Evolutionary conservation across 2,329 filamentous ascomycete genomes (phyloP).

Genomic region (Cytospora chrysosperma): DNA sequence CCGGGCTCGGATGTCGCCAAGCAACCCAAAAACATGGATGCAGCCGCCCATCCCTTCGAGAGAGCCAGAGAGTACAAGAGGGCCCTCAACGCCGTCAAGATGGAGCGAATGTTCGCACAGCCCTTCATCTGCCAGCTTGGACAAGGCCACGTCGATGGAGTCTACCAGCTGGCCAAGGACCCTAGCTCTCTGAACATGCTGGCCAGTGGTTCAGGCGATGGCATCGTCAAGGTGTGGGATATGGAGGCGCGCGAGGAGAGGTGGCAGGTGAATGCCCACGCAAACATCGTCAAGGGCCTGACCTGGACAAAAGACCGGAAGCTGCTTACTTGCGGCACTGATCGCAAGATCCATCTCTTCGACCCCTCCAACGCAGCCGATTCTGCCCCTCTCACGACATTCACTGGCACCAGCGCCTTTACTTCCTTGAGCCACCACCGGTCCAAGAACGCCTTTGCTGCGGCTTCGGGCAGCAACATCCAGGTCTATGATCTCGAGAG

Average conservation of each 20-base stretch:
- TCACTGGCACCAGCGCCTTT: conserved; percentile 78
- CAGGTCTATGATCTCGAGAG: conserved; percentile 86
- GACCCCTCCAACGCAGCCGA: conserved; percentile 73
- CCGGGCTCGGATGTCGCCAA: conserved; percentile 33
- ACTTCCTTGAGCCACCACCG: conserved; percentile 83
- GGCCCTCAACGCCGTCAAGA: conserved; percentile 74
- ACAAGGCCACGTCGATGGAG: conserved; percentile 87
- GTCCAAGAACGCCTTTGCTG: conserved; percentile 74
- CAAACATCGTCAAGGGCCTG: conserved; percentile 89
- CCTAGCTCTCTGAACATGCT: conserved; percentile 70
- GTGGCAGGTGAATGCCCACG: conserved; percentile 77
- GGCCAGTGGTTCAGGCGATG: conserved; percentile 85
- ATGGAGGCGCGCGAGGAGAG: conserved; percentile 69
- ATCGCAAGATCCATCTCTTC: conserved; percentile 85
- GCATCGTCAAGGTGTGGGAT: conserved; percentile 73
- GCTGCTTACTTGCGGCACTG: conserved; percentile 81
- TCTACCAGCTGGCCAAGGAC: conserved; percentile 79
- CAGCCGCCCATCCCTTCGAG: conserved; percentile 86
- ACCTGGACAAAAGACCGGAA: conserved; percentile 86
- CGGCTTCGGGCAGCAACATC: conserved; percentile 67
- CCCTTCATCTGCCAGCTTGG: conserved; percentile 83
- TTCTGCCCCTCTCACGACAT: conserved; percentile 75
- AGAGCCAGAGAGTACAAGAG: conserved; percentile 80
- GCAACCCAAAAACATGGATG: conserved; percentile 50
- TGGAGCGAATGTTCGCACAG: conserved; percentile 83